Evolutionary conservation across 2,329 filamentous ascomycete species (phyloP).

Genomic region (Calonectria pauciramosa): DNA sequence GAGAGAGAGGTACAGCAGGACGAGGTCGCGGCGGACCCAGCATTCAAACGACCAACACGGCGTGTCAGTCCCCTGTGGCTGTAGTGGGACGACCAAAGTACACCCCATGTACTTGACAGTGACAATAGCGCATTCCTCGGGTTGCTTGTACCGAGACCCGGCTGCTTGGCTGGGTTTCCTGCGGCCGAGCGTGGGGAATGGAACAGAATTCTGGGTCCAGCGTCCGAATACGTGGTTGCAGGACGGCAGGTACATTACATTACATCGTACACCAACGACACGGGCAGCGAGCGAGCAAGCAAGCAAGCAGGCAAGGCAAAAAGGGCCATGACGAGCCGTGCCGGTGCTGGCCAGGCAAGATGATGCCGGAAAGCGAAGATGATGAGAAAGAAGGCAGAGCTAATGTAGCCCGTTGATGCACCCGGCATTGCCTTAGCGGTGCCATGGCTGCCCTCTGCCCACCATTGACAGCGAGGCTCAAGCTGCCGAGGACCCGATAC

Average conservation of each 20-base stretch:
- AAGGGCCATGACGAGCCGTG: neutral
- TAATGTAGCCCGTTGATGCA: neutral
- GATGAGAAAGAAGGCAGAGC: neutral
- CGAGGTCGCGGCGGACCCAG: neutral
- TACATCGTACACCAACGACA: neutral
- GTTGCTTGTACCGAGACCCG: conserved; percentile 22
- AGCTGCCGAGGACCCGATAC: conserved; percentile 20
- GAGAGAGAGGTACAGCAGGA: neutral
- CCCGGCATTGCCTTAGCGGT: conserved; percentile 8
- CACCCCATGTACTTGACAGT: neutral
- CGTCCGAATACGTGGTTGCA: conserved; percentile 14
- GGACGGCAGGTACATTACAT: neutral
- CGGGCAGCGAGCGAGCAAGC: too few species aligned
- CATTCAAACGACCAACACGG: neutral
- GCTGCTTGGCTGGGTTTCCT: conserved; percentile 29
- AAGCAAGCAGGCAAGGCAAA: neutral
- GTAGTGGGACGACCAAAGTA: conserved; percentile 1
- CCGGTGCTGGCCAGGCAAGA: neutral
- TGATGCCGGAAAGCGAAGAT: neutral
- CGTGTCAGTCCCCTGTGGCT: neutral
- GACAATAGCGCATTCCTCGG: neutral
- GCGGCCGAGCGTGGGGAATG: conserved; percentile 27
- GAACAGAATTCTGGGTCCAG: conserved; percentile 20
- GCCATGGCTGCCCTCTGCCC: conserved; percentile 8
- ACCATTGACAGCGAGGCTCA: conserved; percentile 9